Percentiles rank a stretch among this genome's conserved stretches.
phyloP scores from a whole-genome alignment of 2,329 filamentous ascomycete species.

The Fusarium sp. region DNA sequence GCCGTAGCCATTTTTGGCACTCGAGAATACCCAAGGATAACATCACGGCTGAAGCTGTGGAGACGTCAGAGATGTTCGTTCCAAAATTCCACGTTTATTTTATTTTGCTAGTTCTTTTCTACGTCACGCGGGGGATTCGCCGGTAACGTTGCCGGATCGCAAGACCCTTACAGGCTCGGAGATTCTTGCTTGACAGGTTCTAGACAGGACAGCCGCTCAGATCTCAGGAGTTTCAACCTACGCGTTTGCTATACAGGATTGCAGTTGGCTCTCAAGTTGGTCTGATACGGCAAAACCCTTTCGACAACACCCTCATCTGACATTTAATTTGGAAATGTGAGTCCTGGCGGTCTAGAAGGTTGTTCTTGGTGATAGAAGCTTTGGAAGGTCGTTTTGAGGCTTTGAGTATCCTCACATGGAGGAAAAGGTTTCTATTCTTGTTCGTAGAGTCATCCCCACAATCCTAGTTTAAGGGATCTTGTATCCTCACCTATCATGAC shows the following conservation, averaged over 20 bases:
- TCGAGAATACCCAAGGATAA: constrained; percentile 28
- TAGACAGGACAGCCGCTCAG: constrained; percentile 12
- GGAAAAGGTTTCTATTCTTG: not conserved
- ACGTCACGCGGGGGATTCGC: constrained; percentile 45
- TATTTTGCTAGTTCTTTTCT: constrained; percentile 35
- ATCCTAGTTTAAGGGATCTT: not conserved
- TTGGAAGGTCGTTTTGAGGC: not conserved
- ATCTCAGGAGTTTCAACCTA: not conserved
- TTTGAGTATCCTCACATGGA: not conserved
- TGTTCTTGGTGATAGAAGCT: not conserved
- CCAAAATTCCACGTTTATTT: constrained; percentile 38
- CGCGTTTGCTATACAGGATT: not conserved
- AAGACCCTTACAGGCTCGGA: constrained; percentile 13
- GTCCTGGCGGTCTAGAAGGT: not conserved
- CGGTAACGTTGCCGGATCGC: constrained; percentile 19
- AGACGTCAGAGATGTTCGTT: constrained; percentile 26
- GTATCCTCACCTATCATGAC: constrained; percentile 12
- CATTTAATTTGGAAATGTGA: not conserved
- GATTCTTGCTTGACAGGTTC: constrained; percentile 32
- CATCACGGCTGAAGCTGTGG: constrained; percentile 41
- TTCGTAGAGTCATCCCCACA: not conserved
- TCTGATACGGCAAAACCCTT: constrained; percentile 4
- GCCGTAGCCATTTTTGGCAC: not conserved
- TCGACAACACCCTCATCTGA: constrained; percentile 7
- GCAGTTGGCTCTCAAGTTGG: not conserved